A percentile compares a stretch with the other conserved stretches of the same genome.
These are phyloP conservation scores for Baeospora myosura DNA, from an alignment of 1,284 basidiomycete genomes.

Conservation along the genomic window DNA sequence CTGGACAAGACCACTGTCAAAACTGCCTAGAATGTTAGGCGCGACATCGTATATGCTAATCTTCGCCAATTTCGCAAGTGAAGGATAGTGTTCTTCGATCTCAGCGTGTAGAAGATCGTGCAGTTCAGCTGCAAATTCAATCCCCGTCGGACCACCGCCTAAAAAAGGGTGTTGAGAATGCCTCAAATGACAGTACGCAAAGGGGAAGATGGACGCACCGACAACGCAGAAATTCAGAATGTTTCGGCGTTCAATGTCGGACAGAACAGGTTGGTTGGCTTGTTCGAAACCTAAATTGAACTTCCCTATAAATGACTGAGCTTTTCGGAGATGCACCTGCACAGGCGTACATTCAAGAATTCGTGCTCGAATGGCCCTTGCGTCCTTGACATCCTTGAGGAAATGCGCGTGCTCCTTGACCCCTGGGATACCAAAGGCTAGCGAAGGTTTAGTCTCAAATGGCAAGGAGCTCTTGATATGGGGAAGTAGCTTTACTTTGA, in stretches of 20 bases:
- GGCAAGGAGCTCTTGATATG: background rate
- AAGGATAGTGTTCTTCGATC: constrained; percentile 58
- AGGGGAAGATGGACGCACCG: constrained; percentile 34
- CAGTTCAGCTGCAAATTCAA: constrained; percentile 83
- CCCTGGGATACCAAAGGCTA: constrained; percentile 58
- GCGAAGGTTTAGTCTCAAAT: constrained; percentile 1
- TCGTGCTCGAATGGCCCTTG: constrained; percentile 69
- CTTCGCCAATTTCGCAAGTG: constrained; percentile 52
- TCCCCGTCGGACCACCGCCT: constrained; percentile 73
- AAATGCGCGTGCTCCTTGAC: constrained; percentile 78
- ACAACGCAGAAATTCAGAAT: constrained; percentile 79
- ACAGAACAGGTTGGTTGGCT: constrained; percentile 64
- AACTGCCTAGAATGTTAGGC: constrained; percentile 74
- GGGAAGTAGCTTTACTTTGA: constrained; percentile 47
- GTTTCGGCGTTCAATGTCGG: constrained; percentile 57
- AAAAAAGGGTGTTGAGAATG: background rate
- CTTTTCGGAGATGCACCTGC: too few species aligned
- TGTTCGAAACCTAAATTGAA: constrained; percentile 62
- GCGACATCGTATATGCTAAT: constrained; percentile 80
- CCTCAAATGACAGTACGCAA: background rate
- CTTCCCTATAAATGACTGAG: too few species aligned
- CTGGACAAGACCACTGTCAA: constrained; percentile 65
- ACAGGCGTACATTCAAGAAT: constrained; percentile 62
- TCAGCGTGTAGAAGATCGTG: constrained; percentile 80
- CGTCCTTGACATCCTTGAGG: constrained; percentile 78